Evolutionary conservation across 2,329 filamentous ascomycete species (phyloP).

Genomic region (Trichoderma breve): DNA sequence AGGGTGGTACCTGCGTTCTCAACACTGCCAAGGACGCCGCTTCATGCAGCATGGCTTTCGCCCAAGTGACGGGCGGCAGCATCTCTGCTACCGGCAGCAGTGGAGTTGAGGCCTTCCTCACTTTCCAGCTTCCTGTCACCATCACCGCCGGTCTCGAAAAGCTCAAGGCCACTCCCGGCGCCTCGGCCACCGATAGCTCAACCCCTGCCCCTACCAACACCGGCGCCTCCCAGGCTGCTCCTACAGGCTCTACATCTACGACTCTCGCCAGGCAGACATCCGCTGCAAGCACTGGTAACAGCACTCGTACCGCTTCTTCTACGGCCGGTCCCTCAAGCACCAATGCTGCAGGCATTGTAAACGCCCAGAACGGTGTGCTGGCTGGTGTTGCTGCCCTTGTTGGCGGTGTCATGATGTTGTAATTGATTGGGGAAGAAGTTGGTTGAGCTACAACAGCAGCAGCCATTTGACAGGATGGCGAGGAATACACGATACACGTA

Average conservation of each 20-base stretch:
- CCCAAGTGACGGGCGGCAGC: neutral
- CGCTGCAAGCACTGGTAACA: neutral
- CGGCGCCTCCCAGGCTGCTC: conserved; percentile 14
- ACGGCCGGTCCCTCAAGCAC: conserved; percentile 22
- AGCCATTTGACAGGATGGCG: neutral
- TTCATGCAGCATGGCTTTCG: conserved; percentile 25
- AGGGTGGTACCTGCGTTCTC: conserved; percentile 29
- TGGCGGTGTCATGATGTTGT: conserved; percentile 38
- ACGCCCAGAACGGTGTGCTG: conserved; percentile 37
- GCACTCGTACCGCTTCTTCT: conserved; percentile 14
- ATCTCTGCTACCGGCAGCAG: neutral
- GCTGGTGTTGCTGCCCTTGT: conserved; percentile 37
- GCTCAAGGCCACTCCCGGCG: conserved; percentile 26
- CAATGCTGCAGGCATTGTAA: conserved; percentile 33
- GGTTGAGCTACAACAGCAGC: neutral
- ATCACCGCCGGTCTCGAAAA: conserved; percentile 41
- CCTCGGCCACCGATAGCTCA: conserved; percentile 8
- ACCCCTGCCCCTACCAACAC: conserved; percentile 23
- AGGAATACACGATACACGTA: neutral
- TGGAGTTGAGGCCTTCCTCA: conserved; percentile 24
- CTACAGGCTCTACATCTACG: neutral
- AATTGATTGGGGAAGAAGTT: conserved; percentile 10
- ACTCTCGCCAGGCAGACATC: conserved; percentile 11
- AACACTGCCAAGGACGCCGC: conserved; percentile 27
- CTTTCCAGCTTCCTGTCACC: conserved; percentile 32